These are phyloP conservation scores for Annulohypoxylon moriforme DNA, from an alignment of 495 filamentous ascomycete genomes.

Conservation along the genomic window DNA sequence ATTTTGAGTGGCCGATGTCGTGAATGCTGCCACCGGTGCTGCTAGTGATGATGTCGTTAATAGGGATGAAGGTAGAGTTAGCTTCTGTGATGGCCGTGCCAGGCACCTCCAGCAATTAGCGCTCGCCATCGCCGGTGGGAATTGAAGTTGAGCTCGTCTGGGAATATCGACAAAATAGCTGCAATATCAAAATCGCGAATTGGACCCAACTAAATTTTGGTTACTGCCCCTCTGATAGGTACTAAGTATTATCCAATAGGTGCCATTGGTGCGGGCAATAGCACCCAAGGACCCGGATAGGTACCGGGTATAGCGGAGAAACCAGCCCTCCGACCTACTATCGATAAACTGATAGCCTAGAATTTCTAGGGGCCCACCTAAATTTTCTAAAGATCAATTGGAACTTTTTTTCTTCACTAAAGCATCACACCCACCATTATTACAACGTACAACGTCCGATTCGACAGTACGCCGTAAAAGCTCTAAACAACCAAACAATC, in stretches of 20 bases:
- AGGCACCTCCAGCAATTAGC: constrained; percentile 76
- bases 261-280: constrained; percentile 12
- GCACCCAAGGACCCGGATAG: background rate
- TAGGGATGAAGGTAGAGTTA: constrained; percentile 40
- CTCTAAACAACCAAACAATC: background rate
- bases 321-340: constrained; percentile 31
- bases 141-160: constrained; percentile 41
- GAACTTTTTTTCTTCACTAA: constrained; percentile 30
- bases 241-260: constrained; percentile 17
- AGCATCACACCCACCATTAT: constrained; percentile 6
- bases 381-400: constrained; percentile 42
- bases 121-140: constrained; percentile 70
- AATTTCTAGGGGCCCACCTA: constrained; percentile 32
- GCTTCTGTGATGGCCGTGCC: constrained; percentile 60
- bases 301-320: constrained; percentile 28
- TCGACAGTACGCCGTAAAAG: background rate
- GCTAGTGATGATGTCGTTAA: constrained; percentile 54
- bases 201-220: constrained; percentile 34
- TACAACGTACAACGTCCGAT: background rate
- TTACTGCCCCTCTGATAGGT: constrained; percentile 21
- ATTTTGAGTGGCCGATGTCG: constrained; percentile 57
- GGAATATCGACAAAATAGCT: constrained; percentile 40
- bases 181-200: constrained; percentile 26
- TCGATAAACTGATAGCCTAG: constrained; percentile 24
- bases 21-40: constrained; percentile 49